Percentiles rank a stretch among this genome's conserved stretches.
Conservation (phyloP, 2,329 filamentous ascomycete species). For the Elsinoe necatrix region DNA sequence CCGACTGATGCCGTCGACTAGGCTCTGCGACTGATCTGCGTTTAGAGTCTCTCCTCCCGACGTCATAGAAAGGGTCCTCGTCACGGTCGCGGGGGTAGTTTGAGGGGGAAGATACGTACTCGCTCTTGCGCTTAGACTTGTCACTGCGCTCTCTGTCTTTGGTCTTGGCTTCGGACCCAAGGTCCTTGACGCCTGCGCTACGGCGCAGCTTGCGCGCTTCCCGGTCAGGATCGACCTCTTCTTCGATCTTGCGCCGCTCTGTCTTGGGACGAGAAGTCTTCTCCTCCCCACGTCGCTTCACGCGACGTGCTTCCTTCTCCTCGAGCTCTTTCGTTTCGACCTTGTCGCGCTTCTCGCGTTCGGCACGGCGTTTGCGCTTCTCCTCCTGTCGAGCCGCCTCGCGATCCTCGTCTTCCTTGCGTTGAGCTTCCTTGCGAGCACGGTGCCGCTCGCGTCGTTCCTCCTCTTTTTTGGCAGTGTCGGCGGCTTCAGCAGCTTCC, state of each 20-base stretch:
- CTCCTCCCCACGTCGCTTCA: constrained; percentile 15
- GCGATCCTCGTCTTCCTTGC: constrained; percentile 25
- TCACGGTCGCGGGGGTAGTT: not conserved
- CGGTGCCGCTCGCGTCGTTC: constrained; percentile 32
- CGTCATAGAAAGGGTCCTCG: constrained; percentile 5
- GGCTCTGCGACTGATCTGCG: constrained; percentile 15
- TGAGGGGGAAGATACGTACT: constrained; percentile 11
- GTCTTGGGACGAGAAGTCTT: constrained; percentile 6
- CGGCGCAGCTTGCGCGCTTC: constrained; percentile 25
- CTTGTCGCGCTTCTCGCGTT: constrained; percentile 27
- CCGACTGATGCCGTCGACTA: constrained; percentile 5
- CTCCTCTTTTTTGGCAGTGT: constrained; percentile 30
- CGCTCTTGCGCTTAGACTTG: constrained; percentile 10
- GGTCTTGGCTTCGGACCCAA: constrained; percentile 12
- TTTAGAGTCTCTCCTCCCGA: constrained; percentile 12
- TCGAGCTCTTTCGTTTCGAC: constrained; percentile 22
- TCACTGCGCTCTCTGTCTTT: constrained; percentile 10
- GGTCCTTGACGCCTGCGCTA: constrained; percentile 13
- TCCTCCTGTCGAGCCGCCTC: constrained; percentile 34
- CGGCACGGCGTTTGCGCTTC: constrained; percentile 30
- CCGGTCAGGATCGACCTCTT: constrained; percentile 22
- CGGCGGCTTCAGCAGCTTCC: constrained; percentile 35
- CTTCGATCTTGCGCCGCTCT: constrained; percentile 19
- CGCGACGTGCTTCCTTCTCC: constrained; percentile 16
- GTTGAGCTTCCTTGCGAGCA: constrained; percentile 31